phyloP scores from a whole-genome alignment of 2,329 filamentous ascomycete genomes.

The Boeremia exigua region DNA sequence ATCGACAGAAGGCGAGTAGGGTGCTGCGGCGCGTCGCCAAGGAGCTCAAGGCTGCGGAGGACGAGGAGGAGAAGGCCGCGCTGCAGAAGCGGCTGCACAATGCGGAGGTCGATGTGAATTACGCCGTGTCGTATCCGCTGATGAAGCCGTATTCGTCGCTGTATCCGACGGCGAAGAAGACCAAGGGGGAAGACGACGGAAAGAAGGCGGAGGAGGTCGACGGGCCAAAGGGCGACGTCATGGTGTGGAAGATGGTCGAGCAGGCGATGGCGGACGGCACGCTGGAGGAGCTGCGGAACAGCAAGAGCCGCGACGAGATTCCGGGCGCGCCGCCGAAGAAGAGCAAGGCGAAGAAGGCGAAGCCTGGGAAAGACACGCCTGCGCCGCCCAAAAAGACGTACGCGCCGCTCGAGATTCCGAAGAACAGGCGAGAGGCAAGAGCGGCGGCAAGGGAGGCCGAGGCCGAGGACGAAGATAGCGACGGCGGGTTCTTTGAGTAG shows the following conservation, averaged over 20 bases:
- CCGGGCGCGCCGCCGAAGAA: slow-evolving; percentile 33
- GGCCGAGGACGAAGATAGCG: slow-evolving; percentile 43
- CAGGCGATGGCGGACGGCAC: slow-evolving; percentile 65
- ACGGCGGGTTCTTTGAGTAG: slow-evolving; percentile 47
- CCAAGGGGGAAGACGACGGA: slow-evolving; percentile 34
- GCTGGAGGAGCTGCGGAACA: slow-evolving; percentile 63
- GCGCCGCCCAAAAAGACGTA: slow-evolving; percentile 24
- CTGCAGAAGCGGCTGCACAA: slow-evolving; percentile 67
- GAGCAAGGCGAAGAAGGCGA: slow-evolving; percentile 21
- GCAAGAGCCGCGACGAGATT: slow-evolving; percentile 41
- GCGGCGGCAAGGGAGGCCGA: slow-evolving; percentile 26
- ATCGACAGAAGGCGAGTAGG: slow-evolving; percentile 74
- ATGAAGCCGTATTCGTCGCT: slow-evolving; percentile 72
- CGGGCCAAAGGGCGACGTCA: slow-evolving; percentile 56
- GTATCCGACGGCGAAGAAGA: slow-evolving; percentile 49
- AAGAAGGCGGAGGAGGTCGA: slow-evolving; percentile 41
- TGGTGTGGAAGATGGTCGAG: slow-evolving; percentile 74
- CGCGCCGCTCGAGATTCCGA: slow-evolving; percentile 13
- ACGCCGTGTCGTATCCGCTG: slow-evolving; percentile 74
- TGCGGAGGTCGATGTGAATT: slow-evolving; percentile 76
- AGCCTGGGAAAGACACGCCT: slow-evolving; percentile 18
- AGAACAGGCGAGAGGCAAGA: slow-evolving; percentile 31
- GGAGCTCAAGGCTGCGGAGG: slow-evolving; percentile 58
- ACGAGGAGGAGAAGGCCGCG: slow-evolving; percentile 58
- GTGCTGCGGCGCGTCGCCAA: slow-evolving; percentile 69